Base-by-base conservation (phyloP, 768 basidiomycete species). In the Chalciporus sphaerocephalus region DNA sequence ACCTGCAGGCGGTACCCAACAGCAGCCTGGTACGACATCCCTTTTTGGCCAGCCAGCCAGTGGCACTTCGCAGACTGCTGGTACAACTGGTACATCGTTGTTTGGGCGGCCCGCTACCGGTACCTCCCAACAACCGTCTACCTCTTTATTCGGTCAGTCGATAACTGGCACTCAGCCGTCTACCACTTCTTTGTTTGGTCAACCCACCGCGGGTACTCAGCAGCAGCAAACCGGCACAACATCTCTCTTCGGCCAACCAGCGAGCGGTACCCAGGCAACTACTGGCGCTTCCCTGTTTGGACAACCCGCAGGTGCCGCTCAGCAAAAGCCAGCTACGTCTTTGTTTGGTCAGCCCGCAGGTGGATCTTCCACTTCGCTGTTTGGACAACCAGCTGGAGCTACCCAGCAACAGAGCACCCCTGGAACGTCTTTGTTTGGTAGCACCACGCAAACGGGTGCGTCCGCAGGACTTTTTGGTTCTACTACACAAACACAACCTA, bases 141-240 rank as follows among this genome's bases (percentile, higher is more conserved):
- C 45, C 25, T 48, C 52, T 18, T 45, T 37, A 32, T 62, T 46
- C 46, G 58, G 58, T 2, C 54, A 55, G 11, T n/a, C 55, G 6
- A 21, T 43, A 1, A 28, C 49, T 11, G 46, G 42, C 1, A 42
- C 43, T 32, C 69, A 67, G 28, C 67, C 68, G 46, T 44, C 52
- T 2, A 24, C 59, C 4, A 49, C 55, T 1, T 55, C 68, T 5
- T 44, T 69, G 6, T 74, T 75, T 52, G 68, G 74, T 8, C 58
- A 58, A 25, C 40, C 53, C n/a, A n/a, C n/a, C 38, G 54, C 49
- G n/a, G 50, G 32, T 1, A 39, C 44, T 20, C 48, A 51, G 22
- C 60, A 59, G 23, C 64, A 57, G 22, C 47, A n/a, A n/a, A n/a
- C 58, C 10, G 62, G 59, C 25, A 41, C 33, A 16, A 51, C 69